Percentiles rank a stretch among this genome's conserved stretches.
Conservation (phyloP, 768 basidiomycete genomes). For the Leccinum olivaceopallidum region DNA sequence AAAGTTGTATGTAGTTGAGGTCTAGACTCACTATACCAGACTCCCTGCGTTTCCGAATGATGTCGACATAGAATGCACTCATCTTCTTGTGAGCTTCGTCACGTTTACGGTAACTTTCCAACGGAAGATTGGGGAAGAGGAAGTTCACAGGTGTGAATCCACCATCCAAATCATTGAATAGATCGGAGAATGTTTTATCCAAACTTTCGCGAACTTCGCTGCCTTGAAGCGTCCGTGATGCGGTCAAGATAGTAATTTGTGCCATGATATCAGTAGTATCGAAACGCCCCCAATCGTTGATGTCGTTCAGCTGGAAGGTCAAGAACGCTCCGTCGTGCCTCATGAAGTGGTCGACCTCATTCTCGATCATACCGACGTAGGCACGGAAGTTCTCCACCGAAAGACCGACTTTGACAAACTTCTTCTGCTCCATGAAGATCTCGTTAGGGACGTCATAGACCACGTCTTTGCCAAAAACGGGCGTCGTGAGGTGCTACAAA, state of each 20-base stretch:
- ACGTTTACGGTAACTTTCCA: slow-evolving; percentile 86
- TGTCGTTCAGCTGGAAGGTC: slow-evolving; percentile 60
- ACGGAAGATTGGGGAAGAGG: slow-evolving; percentile 89
- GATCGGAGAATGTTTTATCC: slow-evolving; percentile 81
- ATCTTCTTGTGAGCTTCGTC: slow-evolving; percentile 63
- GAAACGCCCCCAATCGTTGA: slow-evolving; percentile 78
- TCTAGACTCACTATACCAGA: slow-evolving; percentile 40
- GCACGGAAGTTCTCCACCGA: slow-evolving; percentile 87
- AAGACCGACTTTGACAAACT: slow-evolving; percentile 95
- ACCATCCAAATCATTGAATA: slow-evolving; percentile 89
- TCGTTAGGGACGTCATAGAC: slow-evolving; percentile 98
- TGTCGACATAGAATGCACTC: slow-evolving; percentile 89
- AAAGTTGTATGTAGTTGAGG: background rate
- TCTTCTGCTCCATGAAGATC: slow-evolving; percentile 98
- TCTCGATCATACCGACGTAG: slow-evolving; percentile 79
- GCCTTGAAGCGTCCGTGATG: slow-evolving; percentile 91
- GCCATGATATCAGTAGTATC: slow-evolving; percentile 71
- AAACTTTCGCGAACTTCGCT: slow-evolving; percentile 78
- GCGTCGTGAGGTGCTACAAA: slow-evolving; percentile 81
- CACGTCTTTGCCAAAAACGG: slow-evolving; percentile 96
- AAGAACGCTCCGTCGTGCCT: slow-evolving; percentile 62
- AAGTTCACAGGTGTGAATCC: slow-evolving; percentile 97
- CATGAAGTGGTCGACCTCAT: slow-evolving; percentile 75
- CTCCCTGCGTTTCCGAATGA: slow-evolving; percentile 72
- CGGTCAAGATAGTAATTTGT: slow-evolving; percentile 94